Evolutionary conservation across 1,139 yeast genomes (phyloP).

Genomic region (Geotrichum aggregatum): DNA sequence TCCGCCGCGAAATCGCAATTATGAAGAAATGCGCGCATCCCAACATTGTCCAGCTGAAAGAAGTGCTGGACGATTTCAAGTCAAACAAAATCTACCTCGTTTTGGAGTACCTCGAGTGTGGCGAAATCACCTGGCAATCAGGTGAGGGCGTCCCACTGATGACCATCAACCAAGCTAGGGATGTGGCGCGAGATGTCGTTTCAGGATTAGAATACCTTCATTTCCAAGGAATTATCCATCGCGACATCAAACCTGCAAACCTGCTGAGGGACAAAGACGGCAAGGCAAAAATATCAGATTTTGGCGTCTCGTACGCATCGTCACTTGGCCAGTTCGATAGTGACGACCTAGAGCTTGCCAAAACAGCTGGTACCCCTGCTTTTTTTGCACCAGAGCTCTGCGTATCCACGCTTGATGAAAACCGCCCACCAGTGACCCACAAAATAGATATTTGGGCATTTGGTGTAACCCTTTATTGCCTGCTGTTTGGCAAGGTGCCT

Average conservation of each 20-base stretch:
- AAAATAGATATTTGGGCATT: slow-evolving; percentile 96
- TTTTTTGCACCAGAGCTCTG: slow-evolving; percentile 78
- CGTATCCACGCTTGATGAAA: slow-evolving; percentile 31
- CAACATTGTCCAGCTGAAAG: slow-evolving; percentile 79
- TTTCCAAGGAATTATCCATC: slow-evolving; percentile 87
- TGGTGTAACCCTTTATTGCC: slow-evolving; percentile 87
- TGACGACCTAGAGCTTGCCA: slow-evolving; percentile 78
- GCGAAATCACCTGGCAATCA: slow-evolving; percentile 80
- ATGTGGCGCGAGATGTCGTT: slow-evolving; percentile 75
- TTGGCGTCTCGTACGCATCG: slow-evolving; percentile 90
- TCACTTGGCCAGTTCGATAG: slow-evolving; percentile 45
- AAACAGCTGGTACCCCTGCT: slow-evolving; percentile 89
- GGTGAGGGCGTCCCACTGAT: slow-evolving; percentile 56
- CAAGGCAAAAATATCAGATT: slow-evolving; percentile 87
- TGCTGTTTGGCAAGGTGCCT: slow-evolving; percentile 83
- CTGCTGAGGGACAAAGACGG: slow-evolving; percentile 67
- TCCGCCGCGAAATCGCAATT: slow-evolving; percentile 88
- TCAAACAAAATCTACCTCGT: slow-evolving; percentile 87
- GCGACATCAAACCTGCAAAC: slow-evolving; percentile 97
- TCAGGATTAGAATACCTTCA: slow-evolving; percentile 90
- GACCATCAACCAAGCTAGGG: slow-evolving; percentile 61
- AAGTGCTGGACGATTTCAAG: slow-evolving; percentile 82
- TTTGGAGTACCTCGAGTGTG: slow-evolving; percentile 84
- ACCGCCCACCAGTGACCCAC: slow-evolving; percentile 55
- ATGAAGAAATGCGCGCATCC: slow-evolving; percentile 92